phyloP scores from a whole-genome alignment of 176 grass and related monocot genomes.

The Aechmea fasciata region DNA sequence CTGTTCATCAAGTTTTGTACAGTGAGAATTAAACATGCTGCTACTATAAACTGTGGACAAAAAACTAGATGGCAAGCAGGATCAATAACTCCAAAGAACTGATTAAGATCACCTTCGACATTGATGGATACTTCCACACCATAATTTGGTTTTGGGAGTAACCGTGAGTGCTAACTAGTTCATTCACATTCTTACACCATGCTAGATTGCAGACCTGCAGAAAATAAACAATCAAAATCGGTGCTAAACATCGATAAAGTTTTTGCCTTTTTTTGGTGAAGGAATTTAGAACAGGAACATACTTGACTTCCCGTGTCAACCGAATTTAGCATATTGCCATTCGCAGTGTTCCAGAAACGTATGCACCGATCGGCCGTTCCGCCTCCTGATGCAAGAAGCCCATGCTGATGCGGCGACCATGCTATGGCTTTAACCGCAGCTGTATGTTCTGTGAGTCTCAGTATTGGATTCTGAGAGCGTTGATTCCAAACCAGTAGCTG shows the following conservation, averaged over 20 bases:
- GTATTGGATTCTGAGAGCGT: slow-evolving; percentile 64
- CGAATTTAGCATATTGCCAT: slow-evolving; percentile 80
- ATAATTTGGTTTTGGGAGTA: slow-evolving; percentile 99
- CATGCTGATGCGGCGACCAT: slow-evolving; percentile 92
- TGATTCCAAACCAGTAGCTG: slow-evolving; percentile 93
- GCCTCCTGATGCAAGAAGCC: slow-evolving; percentile 84
- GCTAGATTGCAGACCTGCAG: slow-evolving; percentile 90
- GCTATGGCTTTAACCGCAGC: slow-evolving; percentile 94
- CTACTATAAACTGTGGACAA: no score
- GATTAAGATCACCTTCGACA: slow-evolving; percentile 57
- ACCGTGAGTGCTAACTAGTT: slow-evolving; percentile 91
- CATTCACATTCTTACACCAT: slow-evolving; percentile 96
- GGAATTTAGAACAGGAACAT: slow-evolving; percentile 19
- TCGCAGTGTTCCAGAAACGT: slow-evolving; percentile 86
- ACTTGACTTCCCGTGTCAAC: slow-evolving; percentile 92
- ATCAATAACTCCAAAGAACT: background rate
- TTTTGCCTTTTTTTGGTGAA: background rate
- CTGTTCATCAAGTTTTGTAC: slow-evolving; percentile 28
- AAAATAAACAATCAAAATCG: background rate
- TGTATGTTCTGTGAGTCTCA: slow-evolving; percentile 79
- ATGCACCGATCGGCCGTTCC: slow-evolving; percentile 94
- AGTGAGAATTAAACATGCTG: background rate
- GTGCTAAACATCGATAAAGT: background rate
- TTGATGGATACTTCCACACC: slow-evolving; percentile 98
- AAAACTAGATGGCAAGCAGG: background rate